A percentile compares a stretch with the other conserved stretches of the same genome.
These are phyloP conservation scores for Ogataea degrootiae DNA, from an alignment of 805 yeast genomes.

Conservation along the genomic window DNA sequence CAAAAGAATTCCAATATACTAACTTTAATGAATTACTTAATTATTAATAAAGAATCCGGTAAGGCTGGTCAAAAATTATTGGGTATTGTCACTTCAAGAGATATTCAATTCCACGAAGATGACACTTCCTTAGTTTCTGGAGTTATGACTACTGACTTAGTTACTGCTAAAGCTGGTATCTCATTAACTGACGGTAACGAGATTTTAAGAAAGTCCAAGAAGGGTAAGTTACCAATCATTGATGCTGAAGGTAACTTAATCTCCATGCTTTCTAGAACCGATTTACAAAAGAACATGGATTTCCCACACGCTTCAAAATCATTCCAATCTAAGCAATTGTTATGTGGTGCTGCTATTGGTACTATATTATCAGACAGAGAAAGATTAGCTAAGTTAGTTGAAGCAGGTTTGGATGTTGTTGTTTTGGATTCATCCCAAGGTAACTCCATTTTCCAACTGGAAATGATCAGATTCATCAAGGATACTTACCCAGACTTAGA, in stretches of 20 bases:
- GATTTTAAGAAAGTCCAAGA: conserved; percentile 85
- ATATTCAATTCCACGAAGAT: conserved; percentile 89
- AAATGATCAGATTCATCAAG: conserved; percentile 92
- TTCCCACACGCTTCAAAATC: conserved; percentile 96
- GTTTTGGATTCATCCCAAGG: conserved; percentile 96
- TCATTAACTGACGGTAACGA: conserved; percentile 83
- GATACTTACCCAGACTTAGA: conserved; percentile 70
- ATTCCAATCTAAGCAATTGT: conserved; percentile 84
- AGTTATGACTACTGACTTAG: conserved; percentile 85
- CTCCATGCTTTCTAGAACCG: conserved; percentile 90
- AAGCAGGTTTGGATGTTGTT: conserved; percentile 96
- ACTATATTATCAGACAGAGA: conserved; percentile 84
- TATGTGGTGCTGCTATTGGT: conserved; percentile 99
- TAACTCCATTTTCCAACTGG: conserved; percentile 89
- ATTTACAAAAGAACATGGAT: conserved; percentile 90
- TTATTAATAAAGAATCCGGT: conserved; percentile 63
- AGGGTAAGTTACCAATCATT: conserved; percentile 95
- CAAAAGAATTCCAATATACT: conserved; percentile 9
- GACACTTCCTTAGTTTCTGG: conserved; percentile 56
- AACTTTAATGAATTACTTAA: background rate
- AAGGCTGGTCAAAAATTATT: conserved; percentile 81
- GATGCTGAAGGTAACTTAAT: conserved; percentile 73
- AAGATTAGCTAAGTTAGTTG: conserved; percentile 80
- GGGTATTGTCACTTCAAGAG: conserved; percentile 97
- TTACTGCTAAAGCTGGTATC: conserved; percentile 81